Evolutionary conservation across 441 rosid genomes (phyloP), one percentile per base, ranked within the genome.

Genomic region (Adansonia rubrostipa): DNA sequence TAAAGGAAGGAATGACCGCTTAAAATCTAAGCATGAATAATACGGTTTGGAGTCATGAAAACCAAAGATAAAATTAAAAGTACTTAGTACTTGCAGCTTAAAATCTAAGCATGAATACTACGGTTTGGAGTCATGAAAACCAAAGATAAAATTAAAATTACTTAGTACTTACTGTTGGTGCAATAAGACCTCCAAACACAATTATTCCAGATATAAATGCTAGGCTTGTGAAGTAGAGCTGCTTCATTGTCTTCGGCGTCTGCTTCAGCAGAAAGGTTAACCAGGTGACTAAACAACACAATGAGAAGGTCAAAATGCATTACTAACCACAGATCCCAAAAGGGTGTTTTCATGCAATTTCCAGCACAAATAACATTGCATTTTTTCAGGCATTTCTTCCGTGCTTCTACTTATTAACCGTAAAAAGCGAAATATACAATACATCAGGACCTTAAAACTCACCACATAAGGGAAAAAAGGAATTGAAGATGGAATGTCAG

Each of bases 401-500:
- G 66, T 56, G 48, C 77, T 64, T 54, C 45, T 19, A 73, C 62
- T 15, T 24, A 45, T 56, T 69, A 28, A 24, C 51, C 13, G 0
- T 58, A 71, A 65, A 64, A 75, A 36, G 47, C 42, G 11, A 60
- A 36, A 11, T 33, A 53, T 13, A 40, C 48, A 47, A 53, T 50
- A 13, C 17, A 53, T 72, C 20, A 54, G 33, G 47, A 54, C 9
- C 51, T 24, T 19, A 60, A 78, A 78, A 81, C 84, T 84, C 73
- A 93, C 98, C 96, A 95, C 74, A 58, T 78, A 70, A 66, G 94
- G 90, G 71, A 95, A 89, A 84, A 95, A 95, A 45, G 98, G 99
- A 81, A 95, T 93, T 10, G 96, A 90, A 40, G 99, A 95, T n/a
- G 97, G 86, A 73, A 95, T 95, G 71, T 93, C 96, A 19, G 93